Evolutionary conservation across 306 rosid genomes (phyloP), one percentile per base, ranked within the genome.

Genomic region (Cucurbita maxima): DNA sequence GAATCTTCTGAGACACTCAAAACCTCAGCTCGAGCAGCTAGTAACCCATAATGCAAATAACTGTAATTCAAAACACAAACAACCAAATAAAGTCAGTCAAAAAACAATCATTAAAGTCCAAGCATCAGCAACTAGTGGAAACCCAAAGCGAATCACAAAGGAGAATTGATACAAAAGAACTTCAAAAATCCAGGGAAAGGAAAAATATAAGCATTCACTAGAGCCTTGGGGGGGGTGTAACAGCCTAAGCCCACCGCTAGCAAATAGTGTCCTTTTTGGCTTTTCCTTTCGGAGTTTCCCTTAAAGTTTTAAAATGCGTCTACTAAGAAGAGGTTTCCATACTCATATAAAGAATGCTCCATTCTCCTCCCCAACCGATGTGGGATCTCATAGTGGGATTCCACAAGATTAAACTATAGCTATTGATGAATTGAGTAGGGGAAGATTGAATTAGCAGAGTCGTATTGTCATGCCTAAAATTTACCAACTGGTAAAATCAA

Each of bases 21-120:
- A 81, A 95, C 82, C 91, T 95, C 97, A 4, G 99, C 97, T 68
- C 99, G 96, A 75, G 96, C 96, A 50, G 99, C 97, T 66, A 95
- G 89, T 79, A 95, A 86, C 70, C 99, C 99, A 67, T 87, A 95
- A 76, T 62, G 92, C 96, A 95, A 78, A 83, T 95, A 95, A 86
- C 99, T 95, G 86, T 62, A 80, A 25, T 47, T 58, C 56, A 55
- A 79, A 57, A 11, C 76, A 59, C 77, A 59, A 72, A 78, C 80
- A 76, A 18, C 55, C n/a, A 60, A 37, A 73, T 1, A 40, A 38
- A 8, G 30, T n/a, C 14, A 50, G 50, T 16, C 15, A n/a, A 38
- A 16, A 13, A 72, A 76, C 81, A 76, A 20, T 47, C 19, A 60
- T 18, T 18, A 52, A 25, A 73, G 5, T 4, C 56, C 36, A 70